Conservation (phyloP, 2,329 filamentous ascomycete species). For the Bipolaris oryzae region DNA sequence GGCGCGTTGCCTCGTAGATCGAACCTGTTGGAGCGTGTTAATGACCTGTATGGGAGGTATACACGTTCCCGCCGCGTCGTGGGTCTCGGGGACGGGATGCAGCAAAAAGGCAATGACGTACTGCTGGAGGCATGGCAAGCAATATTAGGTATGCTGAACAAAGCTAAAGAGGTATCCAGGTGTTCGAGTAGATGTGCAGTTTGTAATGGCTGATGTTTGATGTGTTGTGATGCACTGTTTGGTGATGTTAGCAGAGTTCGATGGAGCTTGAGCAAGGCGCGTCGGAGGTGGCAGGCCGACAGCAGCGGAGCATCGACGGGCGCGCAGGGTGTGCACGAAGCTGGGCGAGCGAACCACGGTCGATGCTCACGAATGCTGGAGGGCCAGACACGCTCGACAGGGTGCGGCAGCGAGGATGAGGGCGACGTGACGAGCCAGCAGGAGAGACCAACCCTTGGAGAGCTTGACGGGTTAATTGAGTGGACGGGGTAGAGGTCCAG, state of each 20-base stretch:
- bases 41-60: slow-evolving; percentile 25
- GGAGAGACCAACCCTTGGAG: slow-evolving; percentile 39
- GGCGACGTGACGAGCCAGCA: slow-evolving; percentile 38
- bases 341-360: slow-evolving; percentile 30
- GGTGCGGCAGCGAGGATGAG: slow-evolving; percentile 42
- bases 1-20: slow-evolving; percentile 73
- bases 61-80: slow-evolving; percentile 12
- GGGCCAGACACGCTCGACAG: slow-evolving; percentile 40
- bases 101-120: slow-evolving; percentile 50
- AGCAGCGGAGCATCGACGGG: slow-evolving; percentile 30
- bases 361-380: slow-evolving; percentile 38
- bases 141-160: slow-evolving; percentile 47
- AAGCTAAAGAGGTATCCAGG: slow-evolving; percentile 37
- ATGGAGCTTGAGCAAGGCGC: slow-evolving; percentile 19
- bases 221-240: slow-evolving; percentile 49
- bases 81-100: slow-evolving; percentile 16
- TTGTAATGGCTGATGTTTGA: slow-evolving; percentile 34
- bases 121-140: slow-evolving; percentile 61
- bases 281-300: slow-evolving; percentile 29
- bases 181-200: slow-evolving; percentile 33
- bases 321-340: slow-evolving; percentile 24
- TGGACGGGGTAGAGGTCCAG: slow-evolving; percentile 41
- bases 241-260: slow-evolving; percentile 34
- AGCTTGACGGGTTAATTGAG: slow-evolving; percentile 31
- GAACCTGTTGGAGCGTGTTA: slow-evolving; percentile 63